These are phyloP conservation scores for Podaxis sp. DNA, from an alignment of 768 basidiomycete genomes.

Conservation along the genomic window DNA sequence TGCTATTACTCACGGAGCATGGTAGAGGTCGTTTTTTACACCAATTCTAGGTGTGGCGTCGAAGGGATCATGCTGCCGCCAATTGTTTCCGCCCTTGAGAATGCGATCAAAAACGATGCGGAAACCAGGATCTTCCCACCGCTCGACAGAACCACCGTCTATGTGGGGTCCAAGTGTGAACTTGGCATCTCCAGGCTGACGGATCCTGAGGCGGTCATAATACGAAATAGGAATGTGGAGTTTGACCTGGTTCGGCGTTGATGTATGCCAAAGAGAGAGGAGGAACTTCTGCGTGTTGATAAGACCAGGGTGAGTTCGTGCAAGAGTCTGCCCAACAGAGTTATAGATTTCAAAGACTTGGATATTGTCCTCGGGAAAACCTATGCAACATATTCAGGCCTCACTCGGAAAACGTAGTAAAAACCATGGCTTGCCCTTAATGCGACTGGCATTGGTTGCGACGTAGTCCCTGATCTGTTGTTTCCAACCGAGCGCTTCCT, in stretches of 20 bases:
- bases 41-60: conserved; percentile 45
- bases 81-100: conserved; percentile 42
- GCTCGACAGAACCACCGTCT: conserved; percentile 52
- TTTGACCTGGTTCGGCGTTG: conserved; percentile 39
- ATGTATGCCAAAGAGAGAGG: conserved; percentile 58
- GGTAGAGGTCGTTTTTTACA: conserved; percentile 62
- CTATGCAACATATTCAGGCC: conserved; percentile 29
- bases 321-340: conserved; percentile 58
- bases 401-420: conserved; percentile 54
- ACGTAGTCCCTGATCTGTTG: conserved; percentile 54
- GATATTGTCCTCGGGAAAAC: conserved; percentile 65
- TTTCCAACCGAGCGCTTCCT: conserved; percentile 59
- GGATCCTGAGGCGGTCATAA: conserved; percentile 73
- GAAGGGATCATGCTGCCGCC: conserved; percentile 52
- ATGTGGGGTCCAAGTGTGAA: conserved; percentile 68
- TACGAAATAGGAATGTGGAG: conserved; percentile 68
- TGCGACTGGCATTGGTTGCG: conserved; percentile 56
- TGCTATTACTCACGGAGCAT: conserved; percentile 45
- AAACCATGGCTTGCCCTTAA: conserved; percentile 45
- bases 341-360: conserved; percentile 80
- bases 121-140: conserved; percentile 53
- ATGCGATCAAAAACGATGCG: conserved; percentile 43
- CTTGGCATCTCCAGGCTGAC: conserved; percentile 65
- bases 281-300: conserved; percentile 58
- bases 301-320: conserved; percentile 63